Evolutionary conservation across 2,329 filamentous ascomycete genomes (phyloP), one percentile per base, ranked within the genome.

Genomic region (Paraconiothyrium brasiliense): DNA sequence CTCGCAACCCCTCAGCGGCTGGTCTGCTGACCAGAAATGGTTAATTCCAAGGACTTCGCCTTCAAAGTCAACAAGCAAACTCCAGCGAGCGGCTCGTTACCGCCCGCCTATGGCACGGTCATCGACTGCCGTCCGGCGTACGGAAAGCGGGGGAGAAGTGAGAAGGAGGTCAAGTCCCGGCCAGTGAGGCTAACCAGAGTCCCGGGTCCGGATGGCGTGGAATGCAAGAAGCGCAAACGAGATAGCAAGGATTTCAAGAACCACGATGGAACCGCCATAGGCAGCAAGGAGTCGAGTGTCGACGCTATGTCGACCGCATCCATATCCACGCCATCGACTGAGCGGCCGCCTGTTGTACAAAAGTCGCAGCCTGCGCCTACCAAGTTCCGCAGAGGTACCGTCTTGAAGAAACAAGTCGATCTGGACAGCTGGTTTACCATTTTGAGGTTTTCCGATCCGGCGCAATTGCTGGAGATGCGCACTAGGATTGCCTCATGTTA

Each of bases 61-160:
- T 78, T 78, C 70, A 76, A 72, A 68, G 76, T 78, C 73, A 72
- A 76, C 66, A 75, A 76, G 65, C 76, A 78, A 69, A 69, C 70
- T 35, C 73, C 75, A 11, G 65, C 68, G 37, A 65, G 62, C 50
- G 71, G 69, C 37, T 63, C 68, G 16, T 69, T 71, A 9, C 68
- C 71, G 14, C 73, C 71, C 44, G 72, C 76, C 43, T 76, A 71
- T 63, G 71, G 69, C 47, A 73, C 73, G 2, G 72, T 78, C 9
- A 74, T 78, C 60, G 76, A 78, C 64, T 78, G 72, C 55, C 71
- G 74, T 24, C 73, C 71, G 59, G 70, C 72, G 20, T 67, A 60
- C 41, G 73, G 71, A 6, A 76, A 72, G 61, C 69, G 69, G 44
- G 55, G 63, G 49, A 70, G 58, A 60, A 67, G 63, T 54, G 61